Evolutionary conservation across 805 yeast genomes (phyloP), one percentile per base, ranked within the genome.

Genomic region (Metschnikowia peoriensis): DNA sequence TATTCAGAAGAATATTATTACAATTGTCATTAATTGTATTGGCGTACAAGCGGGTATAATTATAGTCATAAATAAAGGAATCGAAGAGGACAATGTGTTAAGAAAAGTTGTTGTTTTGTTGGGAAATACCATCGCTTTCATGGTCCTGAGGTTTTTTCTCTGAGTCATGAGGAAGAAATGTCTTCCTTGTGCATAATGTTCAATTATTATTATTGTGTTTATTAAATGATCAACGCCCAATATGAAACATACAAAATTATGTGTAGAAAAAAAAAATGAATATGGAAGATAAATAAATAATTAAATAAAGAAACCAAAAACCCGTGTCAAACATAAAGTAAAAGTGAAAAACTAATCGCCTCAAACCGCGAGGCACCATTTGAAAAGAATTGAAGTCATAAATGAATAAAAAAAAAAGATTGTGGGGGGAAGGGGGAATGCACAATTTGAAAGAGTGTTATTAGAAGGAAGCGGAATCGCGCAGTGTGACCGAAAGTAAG

Each of bases 381-480:
- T 16, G 17, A 27, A 41, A 41, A 28, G 44, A 41, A 41, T 16
- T 43, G 39, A 43, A 43, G n/a, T 43, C 46, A 35, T 43, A 29
- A 43, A 43, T 17, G 27, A 43, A 17, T 17, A 16, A 27, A 12
- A 8, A 28, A 8, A 28, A 27, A 29, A 14, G 29, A 28, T n/a
- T 27, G 37, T 28, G 43, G 17, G 9, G 44, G 17, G 34, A 32
- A 17, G 32, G 16, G 27, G 10, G 15, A 32, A 41, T 39, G 11
- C 10, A 38, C 12, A 37, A 32, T 38, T 22, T 2, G 22, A 22
- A 22, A 4, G 22, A 22, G 22, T 22, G 35, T 12, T 32, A 32
- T 35, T 12, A 39, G 43, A 39, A 44, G 14, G 29, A n/a, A 27
- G 47, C 48, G 5, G 43, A 17, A 37, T 49, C 47, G 41, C 49